Percentiles rank a stretch among this genome's conserved stretches.
Conservation (phyloP, 1,284 basidiomycete genomes). For the Rhodotorula mucilaginosa region DNA sequence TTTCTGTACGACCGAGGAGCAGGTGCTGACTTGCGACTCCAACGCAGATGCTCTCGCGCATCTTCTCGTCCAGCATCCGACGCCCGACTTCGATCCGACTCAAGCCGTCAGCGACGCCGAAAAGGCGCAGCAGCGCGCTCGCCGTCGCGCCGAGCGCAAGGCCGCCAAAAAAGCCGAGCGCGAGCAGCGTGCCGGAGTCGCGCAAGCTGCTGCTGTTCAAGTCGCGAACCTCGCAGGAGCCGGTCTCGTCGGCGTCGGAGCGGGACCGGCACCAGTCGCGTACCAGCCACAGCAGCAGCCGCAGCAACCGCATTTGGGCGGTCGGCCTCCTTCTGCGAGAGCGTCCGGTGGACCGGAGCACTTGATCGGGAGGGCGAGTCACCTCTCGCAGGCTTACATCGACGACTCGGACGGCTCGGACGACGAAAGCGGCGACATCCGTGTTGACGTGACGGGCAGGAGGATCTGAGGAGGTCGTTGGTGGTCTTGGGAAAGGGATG, state of each 20-base stretch:
- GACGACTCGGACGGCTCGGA: background rate
- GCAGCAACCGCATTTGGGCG: too few relatives aligned
- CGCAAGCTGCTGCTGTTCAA: background rate
- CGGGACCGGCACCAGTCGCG: background rate
- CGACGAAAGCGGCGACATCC: background rate
- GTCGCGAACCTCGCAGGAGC: background rate
- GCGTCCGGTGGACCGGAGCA: background rate
- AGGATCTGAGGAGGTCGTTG: background rate
- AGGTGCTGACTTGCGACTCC: background rate
- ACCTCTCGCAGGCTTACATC: constrained; percentile 1
- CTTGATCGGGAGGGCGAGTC: background rate
- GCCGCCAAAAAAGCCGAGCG: background rate
- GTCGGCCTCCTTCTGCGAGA: too few relatives aligned
- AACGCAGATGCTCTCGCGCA: background rate
- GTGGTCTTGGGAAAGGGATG: background rate
- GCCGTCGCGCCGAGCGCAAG: constrained; percentile 3
- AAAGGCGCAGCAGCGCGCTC: background rate
- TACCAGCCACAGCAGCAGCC: too few relatives aligned
- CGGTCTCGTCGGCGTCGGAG: background rate
- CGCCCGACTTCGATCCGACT: background rate
- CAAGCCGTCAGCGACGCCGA: background rate
- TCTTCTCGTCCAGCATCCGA: background rate
- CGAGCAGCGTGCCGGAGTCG: background rate
- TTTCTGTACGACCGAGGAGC: too few relatives aligned
- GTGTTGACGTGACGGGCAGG: background rate